Evolutionary conservation across 805 yeast species (phyloP), one percentile per base, ranked within the genome.

Genomic region (Teunomyces panamensis): DNA sequence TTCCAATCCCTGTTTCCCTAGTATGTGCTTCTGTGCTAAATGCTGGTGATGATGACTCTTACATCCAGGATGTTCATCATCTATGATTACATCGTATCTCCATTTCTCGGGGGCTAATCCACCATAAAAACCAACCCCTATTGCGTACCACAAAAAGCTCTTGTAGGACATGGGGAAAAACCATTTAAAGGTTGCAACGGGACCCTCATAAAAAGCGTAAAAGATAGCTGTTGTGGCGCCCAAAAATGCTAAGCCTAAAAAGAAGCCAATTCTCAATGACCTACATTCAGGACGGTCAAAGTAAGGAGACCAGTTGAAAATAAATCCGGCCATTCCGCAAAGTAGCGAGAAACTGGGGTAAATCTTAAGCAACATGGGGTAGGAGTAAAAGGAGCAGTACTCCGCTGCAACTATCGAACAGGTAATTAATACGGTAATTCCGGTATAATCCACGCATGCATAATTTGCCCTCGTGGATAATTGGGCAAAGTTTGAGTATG

Each of bases 361-460:
- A 3, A 73, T 49, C 9, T 58, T 60, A 37, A 67, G 58, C 3
- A 74, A 56, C 51, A 79, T 78, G 4, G 85, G 83, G 56, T 79
- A 79, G 55, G 85, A 74, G 60, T 80, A 83, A 45, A 92, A 75
- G 1, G 91, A 77, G 14, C 88, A 80, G 64, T 88, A 90, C 65
- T 92, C 96, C 0, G 92, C 85, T 3, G 96, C 81, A 39, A 94
- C 71, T 41, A 94, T 86, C 2, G 96, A 87, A 11, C 96, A 92
- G 0, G 96, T 86, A 56, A 92, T 91, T 54, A 94, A 71, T 10
- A 90, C 78, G 0, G 97, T 89, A 55, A 92, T 92, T 2, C 99
- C 99, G 5, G 96, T 85, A 66, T 92, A 92, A 69, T 92, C 99
- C 37, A 91, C 82, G 65, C 99, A 94, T 0, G 97, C 97, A 68